These are phyloP conservation scores for Metschnikowia bowlesiae DNA, from an alignment of 805 yeast genomes.

Conservation along the genomic window DNA sequence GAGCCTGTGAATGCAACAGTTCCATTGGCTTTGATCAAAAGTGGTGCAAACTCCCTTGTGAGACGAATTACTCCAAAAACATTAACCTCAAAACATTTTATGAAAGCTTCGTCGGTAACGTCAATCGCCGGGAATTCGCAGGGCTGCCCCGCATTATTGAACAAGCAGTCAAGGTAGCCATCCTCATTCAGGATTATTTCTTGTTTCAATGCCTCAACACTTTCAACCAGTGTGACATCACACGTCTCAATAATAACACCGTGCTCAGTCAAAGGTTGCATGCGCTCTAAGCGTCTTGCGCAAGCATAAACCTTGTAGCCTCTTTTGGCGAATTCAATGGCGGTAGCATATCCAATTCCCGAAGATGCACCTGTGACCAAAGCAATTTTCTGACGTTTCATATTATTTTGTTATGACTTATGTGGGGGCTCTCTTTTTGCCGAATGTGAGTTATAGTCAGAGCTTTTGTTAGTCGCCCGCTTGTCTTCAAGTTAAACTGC, in stretches of 20 bases:
- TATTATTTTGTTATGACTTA: neutral
- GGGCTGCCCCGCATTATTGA: constrained; percentile 75
- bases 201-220: constrained; percentile 42
- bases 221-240: constrained; percentile 54
- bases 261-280: constrained; percentile 47
- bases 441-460: too few species aligned
- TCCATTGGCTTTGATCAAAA: constrained; percentile 62
- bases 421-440: too few species aligned
- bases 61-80: constrained; percentile 66
- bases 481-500: too few species aligned
- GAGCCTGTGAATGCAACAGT: constrained; percentile 74
- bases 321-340: constrained; percentile 42
- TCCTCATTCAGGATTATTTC: constrained; percentile 40
- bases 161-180: constrained; percentile 54
- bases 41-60: constrained; percentile 52
- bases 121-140: constrained; percentile 71
- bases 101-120: constrained; percentile 50
- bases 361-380: constrained; percentile 58
- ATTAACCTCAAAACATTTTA: constrained; percentile 57
- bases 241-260: constrained; percentile 46
- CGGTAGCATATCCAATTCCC: constrained; percentile 52
- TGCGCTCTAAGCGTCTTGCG: constrained; percentile 61
- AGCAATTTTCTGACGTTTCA: constrained; percentile 37
- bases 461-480: too few species aligned
- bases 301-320: constrained; percentile 67